These are phyloP conservation scores for Astrocystis sublimbata DNA, from an alignment of 495 filamentous ascomycete genomes.

Conservation along the genomic window DNA sequence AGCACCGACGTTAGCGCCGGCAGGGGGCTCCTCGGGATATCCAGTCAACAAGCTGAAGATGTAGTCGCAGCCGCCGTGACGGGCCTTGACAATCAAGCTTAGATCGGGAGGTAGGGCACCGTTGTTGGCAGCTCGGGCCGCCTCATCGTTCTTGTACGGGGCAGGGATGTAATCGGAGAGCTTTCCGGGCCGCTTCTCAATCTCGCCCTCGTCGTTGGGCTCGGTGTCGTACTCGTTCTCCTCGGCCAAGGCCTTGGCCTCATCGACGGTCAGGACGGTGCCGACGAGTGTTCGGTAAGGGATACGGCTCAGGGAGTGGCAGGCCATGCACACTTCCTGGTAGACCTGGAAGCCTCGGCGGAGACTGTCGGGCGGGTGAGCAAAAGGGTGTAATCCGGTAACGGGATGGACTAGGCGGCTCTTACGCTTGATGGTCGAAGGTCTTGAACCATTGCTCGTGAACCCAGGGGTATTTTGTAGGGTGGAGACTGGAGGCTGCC, in stretches of 20 bases:
- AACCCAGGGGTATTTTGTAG: conserved; percentile 93
- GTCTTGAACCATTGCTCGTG: conserved; percentile 88
- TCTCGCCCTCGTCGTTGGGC: conserved; percentile 96
- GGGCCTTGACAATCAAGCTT: conserved; percentile 93
- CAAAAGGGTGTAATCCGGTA: background rate
- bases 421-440: conserved; percentile 95
- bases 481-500: conserved; percentile 69
- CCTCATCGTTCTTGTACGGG: conserved; percentile 98
- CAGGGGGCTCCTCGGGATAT: conserved; percentile 94
- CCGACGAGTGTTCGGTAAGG: conserved; percentile 94
- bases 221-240: conserved; percentile 98
- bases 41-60: conserved; percentile 97
- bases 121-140: conserved; percentile 95
- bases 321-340: conserved; percentile 95
- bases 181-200: conserved; percentile 97
- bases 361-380: conserved; percentile 59
- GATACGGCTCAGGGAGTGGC: conserved; percentile 93
- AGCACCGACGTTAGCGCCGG: conserved; percentile 74
- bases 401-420: conserved; percentile 29
- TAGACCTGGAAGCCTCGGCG: conserved; percentile 99
- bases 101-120: conserved; percentile 97
- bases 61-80: conserved; percentile 98
- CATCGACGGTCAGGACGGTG: conserved; percentile 89
- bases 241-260: conserved; percentile 94
- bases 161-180: conserved; percentile 93